Evolutionary conservation across 352 stramenopile genomes (phyloP).

Genomic region (Phytopythium delawarense): DNA sequence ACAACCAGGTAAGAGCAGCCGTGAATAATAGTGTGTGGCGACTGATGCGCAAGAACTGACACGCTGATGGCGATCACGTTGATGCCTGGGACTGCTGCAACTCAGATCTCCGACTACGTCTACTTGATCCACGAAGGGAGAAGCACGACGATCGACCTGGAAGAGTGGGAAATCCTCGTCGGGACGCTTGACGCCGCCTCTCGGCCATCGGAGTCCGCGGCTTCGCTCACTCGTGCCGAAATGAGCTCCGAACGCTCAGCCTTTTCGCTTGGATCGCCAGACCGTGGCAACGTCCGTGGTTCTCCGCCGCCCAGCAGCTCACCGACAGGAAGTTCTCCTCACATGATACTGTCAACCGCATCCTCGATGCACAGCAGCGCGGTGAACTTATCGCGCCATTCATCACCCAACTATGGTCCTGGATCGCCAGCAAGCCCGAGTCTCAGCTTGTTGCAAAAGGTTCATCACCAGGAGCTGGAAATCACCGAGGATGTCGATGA

Average conservation of each 20-base stretch:
- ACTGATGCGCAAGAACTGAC: background rate
- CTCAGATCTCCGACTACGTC: constrained; percentile 66
- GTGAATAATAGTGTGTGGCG: background rate
- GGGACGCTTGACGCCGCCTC: constrained; percentile 62
- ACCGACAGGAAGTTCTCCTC: background rate
- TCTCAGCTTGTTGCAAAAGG: background rate
- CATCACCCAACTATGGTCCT: background rate
- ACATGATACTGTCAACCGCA: background rate
- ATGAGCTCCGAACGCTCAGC: background rate
- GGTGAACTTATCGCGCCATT: background rate
- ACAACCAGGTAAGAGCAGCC: constrained; percentile 45
- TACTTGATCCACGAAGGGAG: constrained; percentile 68
- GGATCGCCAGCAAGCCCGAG: background rate
- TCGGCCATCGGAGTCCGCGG: constrained; percentile 16
- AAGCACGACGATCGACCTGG: constrained; percentile 44
- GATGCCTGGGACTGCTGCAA: background rate
- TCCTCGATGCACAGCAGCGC: background rate
- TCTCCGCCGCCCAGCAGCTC: background rate
- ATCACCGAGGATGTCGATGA: background rate
- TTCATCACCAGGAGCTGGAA: background rate
- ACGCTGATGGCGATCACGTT: background rate
- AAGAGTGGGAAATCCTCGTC: constrained; percentile 68
- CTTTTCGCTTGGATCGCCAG: constrained; percentile 13
- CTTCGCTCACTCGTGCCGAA: background rate
- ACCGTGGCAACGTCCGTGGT: background rate